phyloP scores from a whole-genome alignment of 2,329 filamentous ascomycete genomes.

The Fusarium beomiforme region DNA sequence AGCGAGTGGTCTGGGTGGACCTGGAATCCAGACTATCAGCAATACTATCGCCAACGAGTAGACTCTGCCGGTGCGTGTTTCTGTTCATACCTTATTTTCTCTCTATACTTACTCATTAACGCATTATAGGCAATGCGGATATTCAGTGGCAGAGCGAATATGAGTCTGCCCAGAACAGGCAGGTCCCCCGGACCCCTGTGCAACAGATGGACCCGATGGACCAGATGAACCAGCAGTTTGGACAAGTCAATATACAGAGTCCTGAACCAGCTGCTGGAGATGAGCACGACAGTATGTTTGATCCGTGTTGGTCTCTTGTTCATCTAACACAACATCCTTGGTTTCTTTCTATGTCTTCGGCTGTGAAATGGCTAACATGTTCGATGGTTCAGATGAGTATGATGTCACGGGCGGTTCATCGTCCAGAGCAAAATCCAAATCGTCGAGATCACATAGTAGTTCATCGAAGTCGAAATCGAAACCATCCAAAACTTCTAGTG shows the following conservation, averaged over 20 bases:
- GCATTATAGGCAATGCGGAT: constrained; percentile 34
- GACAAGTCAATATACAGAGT: constrained; percentile 29
- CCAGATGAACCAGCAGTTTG: constrained; percentile 38
- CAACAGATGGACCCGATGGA: constrained; percentile 25
- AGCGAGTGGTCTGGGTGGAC: constrained; percentile 44
- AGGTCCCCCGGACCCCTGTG: constrained; percentile 38
- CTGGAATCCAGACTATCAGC: constrained; percentile 38
- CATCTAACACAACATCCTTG: neutral
- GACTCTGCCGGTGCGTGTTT: constrained; percentile 43
- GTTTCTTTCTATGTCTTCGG: no score
- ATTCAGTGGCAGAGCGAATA: constrained; percentile 41
- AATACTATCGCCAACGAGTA: constrained; percentile 45
- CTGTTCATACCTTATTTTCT: neutral
- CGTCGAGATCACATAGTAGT: constrained; percentile 23
- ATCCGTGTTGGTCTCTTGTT: neutral
- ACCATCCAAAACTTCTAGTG: constrained; percentile 30
- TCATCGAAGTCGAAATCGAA: constrained; percentile 36
- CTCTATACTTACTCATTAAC: constrained; percentile 5
- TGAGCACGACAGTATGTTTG: constrained; percentile 37
- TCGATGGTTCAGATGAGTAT: constrained; percentile 25
- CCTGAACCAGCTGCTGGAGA: constrained; percentile 25
- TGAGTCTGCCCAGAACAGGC: constrained; percentile 20
- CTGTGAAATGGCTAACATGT: constrained; percentile 8
- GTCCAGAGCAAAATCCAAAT: constrained; percentile 21
- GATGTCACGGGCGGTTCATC: constrained; percentile 30